Percentiles rank a stretch among this genome's conserved stretches.
Conservation (phyloP, 2,329 filamentous ascomycete species). For the Pyrenochaeta sp. region DNA sequence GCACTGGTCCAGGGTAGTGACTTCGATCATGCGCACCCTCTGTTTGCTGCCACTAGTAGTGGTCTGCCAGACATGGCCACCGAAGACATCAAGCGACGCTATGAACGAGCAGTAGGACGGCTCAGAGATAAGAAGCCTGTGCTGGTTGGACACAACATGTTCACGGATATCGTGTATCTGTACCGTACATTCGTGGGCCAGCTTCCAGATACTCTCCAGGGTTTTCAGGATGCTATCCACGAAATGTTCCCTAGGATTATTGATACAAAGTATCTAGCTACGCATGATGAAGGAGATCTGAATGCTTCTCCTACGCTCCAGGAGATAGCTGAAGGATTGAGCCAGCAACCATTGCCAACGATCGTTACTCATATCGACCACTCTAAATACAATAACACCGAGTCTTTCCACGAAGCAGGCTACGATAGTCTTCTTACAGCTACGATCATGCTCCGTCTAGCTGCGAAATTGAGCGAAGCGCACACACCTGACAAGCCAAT, state of each 20-base stretch:
- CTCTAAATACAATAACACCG: conserved; percentile 50
- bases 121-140: conserved; percentile 58
- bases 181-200: conserved; percentile 68
- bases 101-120: conserved; percentile 49
- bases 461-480: conserved; percentile 58
- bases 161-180: conserved; percentile 70
- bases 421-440: conserved; percentile 70
- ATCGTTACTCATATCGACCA: conserved; percentile 44
- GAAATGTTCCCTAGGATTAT: conserved; percentile 64
- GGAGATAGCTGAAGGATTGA: conserved; percentile 56
- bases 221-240: conserved; percentile 62
- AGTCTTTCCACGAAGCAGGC: conserved; percentile 66
- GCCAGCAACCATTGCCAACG: conserved; percentile 50
- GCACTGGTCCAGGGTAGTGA: conserved; percentile 51
- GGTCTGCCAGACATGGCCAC: conserved; percentile 45
- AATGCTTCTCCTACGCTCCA: conserved; percentile 59
- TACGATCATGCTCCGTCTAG: conserved; percentile 64
- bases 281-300: conserved; percentile 61
- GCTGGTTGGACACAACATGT: conserved; percentile 70
- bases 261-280: conserved; percentile 70
- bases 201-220: conserved; percentile 61
- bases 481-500: conserved; percentile 4
- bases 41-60: conserved; percentile 45
- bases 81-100: conserved; percentile 47
- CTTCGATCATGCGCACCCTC: conserved; percentile 46